These are phyloP conservation scores for Aspergillus ochraceoroseus DNA, from an alignment of 2,329 filamentous ascomycete genomes.

Conservation along the genomic window DNA sequence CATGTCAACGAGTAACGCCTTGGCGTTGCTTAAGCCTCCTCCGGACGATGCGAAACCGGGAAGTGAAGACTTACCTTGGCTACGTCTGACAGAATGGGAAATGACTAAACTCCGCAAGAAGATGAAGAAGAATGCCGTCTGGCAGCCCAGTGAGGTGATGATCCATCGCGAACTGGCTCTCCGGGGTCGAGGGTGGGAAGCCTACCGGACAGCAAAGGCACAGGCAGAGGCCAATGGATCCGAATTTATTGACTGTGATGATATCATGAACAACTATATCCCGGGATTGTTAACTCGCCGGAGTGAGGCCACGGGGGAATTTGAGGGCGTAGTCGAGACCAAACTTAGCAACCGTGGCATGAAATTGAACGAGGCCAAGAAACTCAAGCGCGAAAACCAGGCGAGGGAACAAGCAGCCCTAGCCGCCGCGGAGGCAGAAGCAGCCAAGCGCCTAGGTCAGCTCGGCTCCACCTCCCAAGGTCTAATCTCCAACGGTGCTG, in stretches of 20 bases:
- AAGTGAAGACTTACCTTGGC: constrained; percentile 59
- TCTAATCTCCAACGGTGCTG: constrained; percentile 17
- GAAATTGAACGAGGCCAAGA: constrained; percentile 59
- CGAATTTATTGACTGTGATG: constrained; percentile 55
- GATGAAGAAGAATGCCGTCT: constrained; percentile 68
- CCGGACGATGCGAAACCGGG: constrained; percentile 56
- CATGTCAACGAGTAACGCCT: constrained; percentile 58
- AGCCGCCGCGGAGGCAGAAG: constrained; percentile 22
- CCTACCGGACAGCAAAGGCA: constrained; percentile 48
- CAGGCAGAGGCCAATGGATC: constrained; percentile 50
- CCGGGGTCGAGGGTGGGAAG: constrained; percentile 52
- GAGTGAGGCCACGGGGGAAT: constrained; percentile 40
- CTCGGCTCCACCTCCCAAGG: constrained; percentile 10
- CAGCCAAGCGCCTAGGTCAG: constrained; percentile 15
- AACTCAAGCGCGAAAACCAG: constrained; percentile 54
- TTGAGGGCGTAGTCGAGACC: constrained; percentile 44
- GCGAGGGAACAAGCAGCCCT: constrained; percentile 46
- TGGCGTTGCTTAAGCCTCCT: constrained; percentile 56
- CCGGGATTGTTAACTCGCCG: constrained; percentile 40
- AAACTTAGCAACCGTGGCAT: constrained; percentile 56
- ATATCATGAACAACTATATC: constrained; percentile 37
- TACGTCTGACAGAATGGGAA: constrained; percentile 61
- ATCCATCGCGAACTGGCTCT: constrained; percentile 59
- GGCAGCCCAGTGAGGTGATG: constrained; percentile 64
- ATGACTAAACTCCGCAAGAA: constrained; percentile 62